Percentiles rank a stretch among this genome's conserved stretches.
Evolutionary conservation across 2,329 filamentous ascomycete genomes (phyloP).

Genomic region (Aspergillus neotritici): DNA sequence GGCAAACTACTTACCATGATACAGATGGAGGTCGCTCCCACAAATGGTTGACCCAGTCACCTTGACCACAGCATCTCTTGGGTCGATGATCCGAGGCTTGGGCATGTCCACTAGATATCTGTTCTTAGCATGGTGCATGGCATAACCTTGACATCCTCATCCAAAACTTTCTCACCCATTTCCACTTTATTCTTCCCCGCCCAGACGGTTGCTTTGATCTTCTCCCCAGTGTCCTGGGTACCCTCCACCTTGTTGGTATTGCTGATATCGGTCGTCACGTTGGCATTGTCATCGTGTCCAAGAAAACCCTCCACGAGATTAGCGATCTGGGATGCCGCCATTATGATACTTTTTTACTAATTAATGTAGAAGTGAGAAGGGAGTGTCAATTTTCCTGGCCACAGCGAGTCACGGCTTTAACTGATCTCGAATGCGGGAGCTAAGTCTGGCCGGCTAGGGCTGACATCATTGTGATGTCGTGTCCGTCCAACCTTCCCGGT

Average conservation of each 20-base stretch:
- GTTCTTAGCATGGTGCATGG: neutral
- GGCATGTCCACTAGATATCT: conserved; percentile 55
- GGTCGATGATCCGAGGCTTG: conserved; percentile 67
- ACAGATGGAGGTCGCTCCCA: conserved; percentile 54
- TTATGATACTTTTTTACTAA: conserved; percentile 20
- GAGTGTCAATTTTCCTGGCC: too few species aligned
- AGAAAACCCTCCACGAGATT: conserved; percentile 60
- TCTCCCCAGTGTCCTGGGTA: conserved; percentile 50
- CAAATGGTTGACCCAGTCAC: conserved; percentile 63
- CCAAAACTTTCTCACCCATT: conserved; percentile 44
- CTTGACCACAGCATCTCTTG: conserved; percentile 71
- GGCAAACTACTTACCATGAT: conserved; percentile 28
- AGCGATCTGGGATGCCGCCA: conserved; percentile 62
- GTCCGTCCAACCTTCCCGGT: too few species aligned
- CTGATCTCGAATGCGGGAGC: too few species aligned
- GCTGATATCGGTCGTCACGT: conserved; percentile 63
- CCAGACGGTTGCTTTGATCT: conserved; percentile 78
- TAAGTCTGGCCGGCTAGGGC: neutral
- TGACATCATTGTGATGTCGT: conserved; percentile 19
- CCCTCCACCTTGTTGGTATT: conserved; percentile 56
- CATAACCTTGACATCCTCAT: neutral
- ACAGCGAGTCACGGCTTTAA: too few species aligned
- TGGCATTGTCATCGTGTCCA: conserved; percentile 61
- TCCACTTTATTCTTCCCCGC: conserved; percentile 73
- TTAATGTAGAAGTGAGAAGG: too few species aligned